These are phyloP conservation scores for Ogataea thermomethanolica DNA, from an alignment of 805 yeast species.

Conservation along the genomic window DNA sequence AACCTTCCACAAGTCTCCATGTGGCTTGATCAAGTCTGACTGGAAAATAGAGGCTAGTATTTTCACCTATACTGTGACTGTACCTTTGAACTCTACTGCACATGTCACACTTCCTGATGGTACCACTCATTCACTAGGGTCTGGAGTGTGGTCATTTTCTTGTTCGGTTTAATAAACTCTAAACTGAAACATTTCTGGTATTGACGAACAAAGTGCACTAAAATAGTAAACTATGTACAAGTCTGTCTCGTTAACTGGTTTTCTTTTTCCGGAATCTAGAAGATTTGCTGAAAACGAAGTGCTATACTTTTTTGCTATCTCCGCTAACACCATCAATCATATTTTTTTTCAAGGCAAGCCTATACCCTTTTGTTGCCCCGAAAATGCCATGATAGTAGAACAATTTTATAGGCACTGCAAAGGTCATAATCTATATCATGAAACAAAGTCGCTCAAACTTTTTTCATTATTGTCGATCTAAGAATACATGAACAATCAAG, in stretches of 20 bases:
- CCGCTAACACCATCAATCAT: neutral
- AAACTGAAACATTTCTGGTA: neutral
- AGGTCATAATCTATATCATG: neutral
- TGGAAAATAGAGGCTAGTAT: conserved; percentile 11
- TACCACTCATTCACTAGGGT: conserved; percentile 9
- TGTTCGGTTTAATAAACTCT: neutral
- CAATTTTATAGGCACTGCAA: neutral
- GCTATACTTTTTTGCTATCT: neutral
- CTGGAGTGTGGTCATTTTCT: conserved; percentile 9
- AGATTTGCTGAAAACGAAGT: too few species aligned
- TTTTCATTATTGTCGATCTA: neutral
- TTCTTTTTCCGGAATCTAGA: neutral
- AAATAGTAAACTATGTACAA: neutral
- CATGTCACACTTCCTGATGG: conserved; percentile 15
- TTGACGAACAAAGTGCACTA: neutral
- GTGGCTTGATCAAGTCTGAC: conserved; percentile 12
- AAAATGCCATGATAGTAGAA: neutral
- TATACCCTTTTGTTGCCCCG: neutral
- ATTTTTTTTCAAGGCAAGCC: neutral
- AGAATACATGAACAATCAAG: neutral
- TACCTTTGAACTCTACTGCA: conserved; percentile 13
- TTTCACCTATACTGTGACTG: conserved; percentile 10
- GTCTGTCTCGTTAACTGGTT: neutral
- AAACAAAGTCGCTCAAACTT: neutral
- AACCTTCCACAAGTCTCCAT: conserved; percentile 11